Conservation (phyloP, 2,329 filamentous ascomycete genomes). For the Apiospora koreana region DNA sequence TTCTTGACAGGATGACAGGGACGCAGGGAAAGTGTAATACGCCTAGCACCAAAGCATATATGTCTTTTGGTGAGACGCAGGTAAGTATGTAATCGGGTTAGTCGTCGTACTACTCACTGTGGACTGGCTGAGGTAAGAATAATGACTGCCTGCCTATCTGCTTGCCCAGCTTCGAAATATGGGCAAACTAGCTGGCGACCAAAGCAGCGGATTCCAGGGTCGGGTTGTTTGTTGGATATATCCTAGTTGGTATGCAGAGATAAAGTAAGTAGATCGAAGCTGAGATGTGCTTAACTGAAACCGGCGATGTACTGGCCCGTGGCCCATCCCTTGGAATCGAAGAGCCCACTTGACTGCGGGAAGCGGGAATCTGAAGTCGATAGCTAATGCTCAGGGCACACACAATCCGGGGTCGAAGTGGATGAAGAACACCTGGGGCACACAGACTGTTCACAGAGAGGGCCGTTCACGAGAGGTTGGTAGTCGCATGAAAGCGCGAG, state of each 20-base stretch:
- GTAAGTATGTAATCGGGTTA: not conserved
- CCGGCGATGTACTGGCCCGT: not conserved
- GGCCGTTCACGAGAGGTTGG: not conserved
- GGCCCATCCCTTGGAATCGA: not conserved
- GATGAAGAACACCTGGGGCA: not conserved
- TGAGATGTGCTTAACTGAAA: not conserved
- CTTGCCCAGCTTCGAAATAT: not conserved
- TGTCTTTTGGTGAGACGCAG: not conserved
- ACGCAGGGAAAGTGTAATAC: not conserved
- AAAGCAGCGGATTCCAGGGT: not conserved
- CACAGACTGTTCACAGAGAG: not conserved
- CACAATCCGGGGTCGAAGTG: constrained; percentile 1
- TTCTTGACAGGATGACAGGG: not conserved
- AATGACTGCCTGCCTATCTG: too few relatives aligned
- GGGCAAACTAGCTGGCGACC: not conserved
- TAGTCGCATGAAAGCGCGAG: not conserved
- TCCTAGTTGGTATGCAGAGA: not conserved
- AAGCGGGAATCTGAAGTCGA: not conserved
- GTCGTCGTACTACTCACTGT: not conserved
- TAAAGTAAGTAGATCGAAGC: not conserved
- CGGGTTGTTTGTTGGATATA: not conserved
- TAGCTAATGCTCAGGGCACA: not conserved
- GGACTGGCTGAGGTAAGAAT: not conserved
- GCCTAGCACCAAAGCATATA: not conserved
- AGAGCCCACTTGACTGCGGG: not conserved